A percentile compares a stretch with the other conserved stretches of the same genome.
Conservation (phyloP, 2,329 filamentous ascomycete species). For the Alternaria viburni region DNA sequence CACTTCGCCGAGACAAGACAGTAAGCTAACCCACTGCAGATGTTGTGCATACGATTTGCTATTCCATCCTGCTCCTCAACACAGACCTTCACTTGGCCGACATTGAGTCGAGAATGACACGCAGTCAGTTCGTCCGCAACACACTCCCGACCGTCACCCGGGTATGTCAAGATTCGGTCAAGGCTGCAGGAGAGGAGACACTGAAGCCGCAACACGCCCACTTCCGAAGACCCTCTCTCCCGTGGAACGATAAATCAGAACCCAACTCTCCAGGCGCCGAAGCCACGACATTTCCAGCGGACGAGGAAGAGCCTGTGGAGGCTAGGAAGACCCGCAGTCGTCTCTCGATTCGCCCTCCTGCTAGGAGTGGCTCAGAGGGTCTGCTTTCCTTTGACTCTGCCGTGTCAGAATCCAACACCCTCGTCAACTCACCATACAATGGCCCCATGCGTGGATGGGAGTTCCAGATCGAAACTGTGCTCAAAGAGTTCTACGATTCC, state of each 20-base stretch:
- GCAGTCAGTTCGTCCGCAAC: conserved; percentile 93
- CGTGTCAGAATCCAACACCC: conserved; percentile 67
- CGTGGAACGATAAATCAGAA: conserved; percentile 46
- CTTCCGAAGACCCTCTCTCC: conserved; percentile 42
- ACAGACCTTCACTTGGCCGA: conserved; percentile 95
- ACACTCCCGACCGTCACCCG: conserved; percentile 88
- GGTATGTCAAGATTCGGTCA: conserved; percentile 72
- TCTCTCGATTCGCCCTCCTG: conserved; percentile 51
- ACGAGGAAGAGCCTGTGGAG: conserved; percentile 46
- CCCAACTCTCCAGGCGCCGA: conserved; percentile 42
- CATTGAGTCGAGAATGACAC: conserved; percentile 96
- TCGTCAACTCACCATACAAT: conserved; percentile 78
- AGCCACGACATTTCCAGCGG: conserved; percentile 32
- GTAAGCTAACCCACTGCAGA: conserved; percentile 61
- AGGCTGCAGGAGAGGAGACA: conserved; percentile 40
- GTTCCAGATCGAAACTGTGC: conserved; percentile 82
- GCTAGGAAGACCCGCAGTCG: conserved; percentile 48
- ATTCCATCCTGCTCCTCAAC: conserved; percentile 92
- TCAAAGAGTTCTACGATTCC: conserved; percentile 90
- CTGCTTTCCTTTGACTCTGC: conserved; percentile 44
- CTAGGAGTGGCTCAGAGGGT: conserved; percentile 46
- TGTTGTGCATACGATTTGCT: conserved; percentile 96
- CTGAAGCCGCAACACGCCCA: conserved; percentile 44
- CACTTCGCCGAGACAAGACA: neutral
- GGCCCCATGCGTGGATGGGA: conserved; percentile 85